phyloP scores from a whole-genome alignment of 176 grass and related monocot species.

The Hordeum vulgare region MorexV3_pseudomolecules_assembly NC_058518.1:44499109-44499608 shows the following conservation, averaged over 20 bases:
- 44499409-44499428: not conserved
- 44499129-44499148: not conserved
- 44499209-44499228: slow-evolving; percentile 25
- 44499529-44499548: slow-evolving; percentile 49
- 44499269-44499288: not conserved
- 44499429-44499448: not conserved
- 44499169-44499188: slow-evolving; percentile 69
- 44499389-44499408: slow-evolving; percentile 45
- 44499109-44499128: slow-evolving; percentile 65
- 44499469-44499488: not conserved
- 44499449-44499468: not conserved
- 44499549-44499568: slow-evolving; percentile 51
- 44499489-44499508: slow-evolving; percentile 51
- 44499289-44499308: slow-evolving; percentile 39
- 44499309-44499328: slow-evolving; percentile 43
- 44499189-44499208: slow-evolving; percentile 72
- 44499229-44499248: slow-evolving; percentile 49
- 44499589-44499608: slow-evolving; percentile 88
- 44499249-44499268: not conserved
- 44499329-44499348: slow-evolving; percentile 28
- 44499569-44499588: slow-evolving; percentile 65
- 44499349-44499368: slow-evolving; percentile 11
- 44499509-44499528: slow-evolving; percentile 61
- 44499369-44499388: slow-evolving; percentile 22
- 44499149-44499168: not conserved